A percentile compares a stretch with the other conserved stretches of the same genome.
These are phyloP conservation scores for Knoxdaviesia proteae DNA, from an alignment of 2,329 filamentous ascomycete genomes.

Conservation along the genomic window DNA sequence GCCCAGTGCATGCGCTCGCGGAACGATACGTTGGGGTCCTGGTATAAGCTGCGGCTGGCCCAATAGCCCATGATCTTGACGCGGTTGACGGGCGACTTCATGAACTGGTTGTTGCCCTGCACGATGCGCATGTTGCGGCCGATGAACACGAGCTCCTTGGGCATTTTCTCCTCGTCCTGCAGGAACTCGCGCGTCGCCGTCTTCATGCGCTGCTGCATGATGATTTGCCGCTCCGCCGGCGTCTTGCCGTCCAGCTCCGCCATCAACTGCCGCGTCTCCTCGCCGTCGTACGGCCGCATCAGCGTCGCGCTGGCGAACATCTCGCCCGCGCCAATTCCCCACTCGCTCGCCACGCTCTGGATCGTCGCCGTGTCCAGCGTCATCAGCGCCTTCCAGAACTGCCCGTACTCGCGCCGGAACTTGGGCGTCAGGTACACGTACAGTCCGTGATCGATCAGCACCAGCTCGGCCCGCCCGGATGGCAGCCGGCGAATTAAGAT, in stretches of 20 bases:
- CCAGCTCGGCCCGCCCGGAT: constrained; percentile 66
- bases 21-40: constrained; percentile 44
- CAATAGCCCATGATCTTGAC: constrained; percentile 87
- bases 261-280: constrained; percentile 47
- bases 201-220: constrained; percentile 74
- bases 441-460: constrained; percentile 90
- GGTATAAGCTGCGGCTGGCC: constrained; percentile 67
- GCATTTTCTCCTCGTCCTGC: constrained; percentile 71
- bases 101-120: constrained; percentile 78
- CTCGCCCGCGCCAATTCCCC: constrained; percentile 71
- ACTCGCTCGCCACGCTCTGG: constrained; percentile 46
- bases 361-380: constrained; percentile 82
- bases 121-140: constrained; percentile 83
- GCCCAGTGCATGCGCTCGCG: constrained; percentile 45
- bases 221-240: constrained; percentile 57
- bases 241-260: constrained; percentile 36
- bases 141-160: constrained; percentile 79
- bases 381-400: constrained; percentile 86
- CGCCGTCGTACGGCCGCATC: constrained; percentile 77
- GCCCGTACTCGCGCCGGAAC: constrained; percentile 70
- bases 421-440: constrained; percentile 77
- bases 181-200: constrained; percentile 48
- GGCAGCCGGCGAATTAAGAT: constrained; percentile 82
- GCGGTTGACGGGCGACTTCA: constrained; percentile 75
- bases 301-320: constrained; percentile 82